Conservation (phyloP, 768 basidiomycete species). For the Amanita inopinata region DNA sequence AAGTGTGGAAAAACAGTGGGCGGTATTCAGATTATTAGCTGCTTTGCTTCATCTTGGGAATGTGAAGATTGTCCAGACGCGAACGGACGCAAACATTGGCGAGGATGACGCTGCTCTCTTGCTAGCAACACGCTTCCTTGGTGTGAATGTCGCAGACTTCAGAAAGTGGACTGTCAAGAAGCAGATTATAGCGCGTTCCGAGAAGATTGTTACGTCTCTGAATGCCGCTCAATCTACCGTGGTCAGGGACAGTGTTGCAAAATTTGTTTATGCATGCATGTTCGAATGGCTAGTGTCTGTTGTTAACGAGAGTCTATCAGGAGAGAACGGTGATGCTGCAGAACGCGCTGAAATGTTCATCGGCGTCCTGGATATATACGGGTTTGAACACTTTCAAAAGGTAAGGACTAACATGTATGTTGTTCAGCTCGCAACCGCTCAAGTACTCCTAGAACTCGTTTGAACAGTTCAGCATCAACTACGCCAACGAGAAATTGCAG, state of each 20-base stretch:
- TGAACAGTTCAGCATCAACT: slow-evolving; percentile 99
- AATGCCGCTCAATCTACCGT: slow-evolving; percentile 85
- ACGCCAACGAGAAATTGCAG: slow-evolving; percentile 96
- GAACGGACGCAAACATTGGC: slow-evolving; percentile 77
- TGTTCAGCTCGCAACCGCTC: slow-evolving; percentile 2
- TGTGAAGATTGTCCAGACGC: slow-evolving; percentile 75
- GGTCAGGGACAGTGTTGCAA: slow-evolving; percentile 93
- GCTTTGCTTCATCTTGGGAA: slow-evolving; percentile 97
- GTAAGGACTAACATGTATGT: slow-evolving; percentile 22
- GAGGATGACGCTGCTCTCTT: slow-evolving; percentile 75
- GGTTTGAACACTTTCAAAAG: slow-evolving; percentile 97
- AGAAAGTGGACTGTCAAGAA: slow-evolving; percentile 99
- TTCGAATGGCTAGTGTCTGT: slow-evolving; percentile 99
- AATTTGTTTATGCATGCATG: slow-evolving; percentile 96
- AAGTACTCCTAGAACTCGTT: slow-evolving; percentile 58
- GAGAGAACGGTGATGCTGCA: slow-evolving; percentile 89
- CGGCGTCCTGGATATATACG: slow-evolving; percentile 96
- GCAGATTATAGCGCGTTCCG: slow-evolving; percentile 87
- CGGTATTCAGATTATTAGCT: slow-evolving; percentile 88
- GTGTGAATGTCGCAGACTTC: slow-evolving; percentile 85
- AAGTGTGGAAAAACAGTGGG: slow-evolving; percentile 97
- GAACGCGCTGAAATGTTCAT: slow-evolving; percentile 96
- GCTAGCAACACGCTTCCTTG: slow-evolving; percentile 82
- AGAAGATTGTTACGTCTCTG: slow-evolving; percentile 88
- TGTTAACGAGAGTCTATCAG: slow-evolving; percentile 93